Percentiles rank a stretch among this genome's conserved stretches.
Conservation (phyloP, 2,329 filamentous ascomycete species). For the Myrmaecium sp. region DNA sequence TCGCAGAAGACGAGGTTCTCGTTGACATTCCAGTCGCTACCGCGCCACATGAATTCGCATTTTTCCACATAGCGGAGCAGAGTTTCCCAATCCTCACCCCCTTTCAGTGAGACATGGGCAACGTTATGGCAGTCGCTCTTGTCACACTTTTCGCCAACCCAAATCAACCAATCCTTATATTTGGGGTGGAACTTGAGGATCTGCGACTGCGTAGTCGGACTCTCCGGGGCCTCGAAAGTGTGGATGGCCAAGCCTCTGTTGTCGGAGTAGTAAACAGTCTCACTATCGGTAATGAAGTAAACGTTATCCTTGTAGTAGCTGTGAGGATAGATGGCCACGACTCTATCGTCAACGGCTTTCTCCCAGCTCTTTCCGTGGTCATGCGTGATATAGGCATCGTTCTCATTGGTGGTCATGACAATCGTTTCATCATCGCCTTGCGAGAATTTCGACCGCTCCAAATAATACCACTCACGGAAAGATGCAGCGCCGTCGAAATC, state of each 20-base stretch:
- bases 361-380: constrained; percentile 86
- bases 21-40: constrained; percentile 31
- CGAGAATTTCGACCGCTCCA: constrained; percentile 52
- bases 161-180: constrained; percentile 79
- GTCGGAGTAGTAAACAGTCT: constrained; percentile 61
- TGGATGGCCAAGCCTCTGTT: constrained; percentile 58
- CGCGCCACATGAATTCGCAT: constrained; percentile 69
- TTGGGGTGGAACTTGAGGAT: constrained; percentile 69
- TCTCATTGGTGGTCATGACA: constrained; percentile 40
- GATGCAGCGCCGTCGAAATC: constrained; percentile 41
- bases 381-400: constrained; percentile 54
- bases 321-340: constrained; percentile 60
- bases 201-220: constrained; percentile 34
- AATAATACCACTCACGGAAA: constrained; percentile 50
- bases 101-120: constrained; percentile 62
- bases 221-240: constrained; percentile 52
- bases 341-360: constrained; percentile 50
- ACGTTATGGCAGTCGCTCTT: constrained; percentile 47
- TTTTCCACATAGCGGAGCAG: constrained; percentile 57
- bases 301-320: constrained; percentile 67
- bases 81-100: constrained; percentile 60
- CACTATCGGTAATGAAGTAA: constrained; percentile 61
- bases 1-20: constrained; percentile 49
- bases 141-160: constrained; percentile 59
- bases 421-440: constrained; percentile 55